Conservation (phyloP, 2,329 filamentous ascomycete genomes). For the Taxawa tesnikishii region DNA sequence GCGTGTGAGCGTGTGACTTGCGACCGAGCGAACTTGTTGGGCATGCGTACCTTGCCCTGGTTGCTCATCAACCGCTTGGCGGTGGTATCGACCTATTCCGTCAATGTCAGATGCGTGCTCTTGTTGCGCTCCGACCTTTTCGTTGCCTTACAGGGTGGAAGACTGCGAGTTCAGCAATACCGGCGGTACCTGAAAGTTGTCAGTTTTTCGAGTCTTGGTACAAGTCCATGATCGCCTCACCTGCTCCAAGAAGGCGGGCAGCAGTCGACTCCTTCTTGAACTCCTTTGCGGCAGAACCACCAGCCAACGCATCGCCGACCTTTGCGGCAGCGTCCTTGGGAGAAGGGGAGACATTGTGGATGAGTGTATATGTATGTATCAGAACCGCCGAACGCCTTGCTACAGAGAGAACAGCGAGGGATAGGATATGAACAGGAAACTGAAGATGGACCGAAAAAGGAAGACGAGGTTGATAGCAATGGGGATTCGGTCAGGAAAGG, state of each 20-base stretch:
- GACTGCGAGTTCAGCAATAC: slow-evolving; percentile 83
- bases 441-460: too few species aligned
- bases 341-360: slow-evolving; percentile 12
- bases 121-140: too few species aligned
- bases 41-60: slow-evolving; percentile 53
- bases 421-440: background rate
- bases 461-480: too few species aligned
- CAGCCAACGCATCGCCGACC: slow-evolving; percentile 15
- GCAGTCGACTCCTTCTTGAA: slow-evolving; percentile 78
- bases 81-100: slow-evolving; percentile 82
- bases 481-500: too few species aligned
- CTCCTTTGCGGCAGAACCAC: slow-evolving; percentile 41
- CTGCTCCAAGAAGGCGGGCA: slow-evolving; percentile 82
- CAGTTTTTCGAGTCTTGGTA: background rate
- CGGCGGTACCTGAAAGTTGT: slow-evolving; percentile 58
- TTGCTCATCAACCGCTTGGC: slow-evolving; percentile 99
- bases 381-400: background rate
- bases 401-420: background rate
- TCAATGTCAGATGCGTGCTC: too few species aligned
- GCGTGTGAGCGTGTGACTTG: background rate
- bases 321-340: slow-evolving; percentile 11
- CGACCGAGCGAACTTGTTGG: background rate
- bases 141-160: slow-evolving; percentile 69
- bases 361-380: too few species aligned
- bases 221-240: slow-evolving; percentile 40